Evolutionary conservation across 2,329 filamentous ascomycete species (phyloP).

Genomic region (Pestalotiopsis sp.): DNA sequence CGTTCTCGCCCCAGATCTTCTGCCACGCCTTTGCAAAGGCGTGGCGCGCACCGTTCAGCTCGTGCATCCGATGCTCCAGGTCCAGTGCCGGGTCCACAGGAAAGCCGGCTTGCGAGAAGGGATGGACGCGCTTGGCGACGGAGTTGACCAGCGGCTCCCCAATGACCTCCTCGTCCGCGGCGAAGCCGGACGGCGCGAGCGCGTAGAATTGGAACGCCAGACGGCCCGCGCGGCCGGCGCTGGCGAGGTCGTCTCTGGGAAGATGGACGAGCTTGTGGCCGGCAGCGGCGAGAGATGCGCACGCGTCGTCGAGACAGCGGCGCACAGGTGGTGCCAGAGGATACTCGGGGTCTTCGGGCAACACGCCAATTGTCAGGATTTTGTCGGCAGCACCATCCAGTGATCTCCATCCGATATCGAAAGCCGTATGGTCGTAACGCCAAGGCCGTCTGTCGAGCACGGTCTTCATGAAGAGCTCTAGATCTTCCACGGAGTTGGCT

Average conservation of each 20-base stretch:
- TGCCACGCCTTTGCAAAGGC: constrained; percentile 42
- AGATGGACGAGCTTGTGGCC: constrained; percentile 49
- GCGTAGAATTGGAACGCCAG: constrained; percentile 45
- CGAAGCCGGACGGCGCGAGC: constrained; percentile 31
- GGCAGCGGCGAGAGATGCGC: constrained; percentile 36
- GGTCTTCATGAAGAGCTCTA: constrained; percentile 41
- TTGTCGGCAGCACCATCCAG: constrained; percentile 18
- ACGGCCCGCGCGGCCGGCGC: constrained; percentile 28
- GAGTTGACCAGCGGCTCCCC: constrained; percentile 48
- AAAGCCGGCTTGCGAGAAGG: constrained; percentile 20
- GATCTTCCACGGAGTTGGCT: constrained; percentile 41
- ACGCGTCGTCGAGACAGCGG: constrained; percentile 43
- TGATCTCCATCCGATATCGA: constrained; percentile 48
- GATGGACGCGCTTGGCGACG: constrained; percentile 26
- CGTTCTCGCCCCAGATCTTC: constrained; percentile 40
- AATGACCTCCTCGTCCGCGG: constrained; percentile 29
- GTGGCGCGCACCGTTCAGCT: constrained; percentile 41
- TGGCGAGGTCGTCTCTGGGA: constrained; percentile 28
- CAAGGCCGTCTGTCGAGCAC: constrained; percentile 44
- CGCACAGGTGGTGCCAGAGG: constrained; percentile 54
- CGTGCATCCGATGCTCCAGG: constrained; percentile 40
- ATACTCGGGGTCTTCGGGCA: constrained; percentile 47
- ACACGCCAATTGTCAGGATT: constrained; percentile 48
- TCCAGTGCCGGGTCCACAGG: constrained; percentile 33
- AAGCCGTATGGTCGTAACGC: constrained; percentile 43